Evolutionary conservation across 495 filamentous ascomycete genomes (phyloP).

Genomic region (Penicillium simplicissimum): DNA sequence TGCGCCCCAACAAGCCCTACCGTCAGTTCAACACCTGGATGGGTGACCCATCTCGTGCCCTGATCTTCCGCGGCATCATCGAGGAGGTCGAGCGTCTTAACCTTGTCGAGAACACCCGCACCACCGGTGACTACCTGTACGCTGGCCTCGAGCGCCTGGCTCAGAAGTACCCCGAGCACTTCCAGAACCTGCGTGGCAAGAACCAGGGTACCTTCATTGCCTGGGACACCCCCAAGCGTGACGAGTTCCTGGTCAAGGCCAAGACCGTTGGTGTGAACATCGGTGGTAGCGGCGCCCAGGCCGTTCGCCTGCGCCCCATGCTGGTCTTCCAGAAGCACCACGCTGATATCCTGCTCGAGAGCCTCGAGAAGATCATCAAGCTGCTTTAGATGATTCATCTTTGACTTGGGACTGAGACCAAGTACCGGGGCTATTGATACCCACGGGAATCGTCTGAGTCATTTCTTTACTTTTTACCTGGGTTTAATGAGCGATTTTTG

Average conservation of each 20-base stretch:
- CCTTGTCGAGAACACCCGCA: slow-evolving; percentile 78
- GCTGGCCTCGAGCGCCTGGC: slow-evolving; percentile 67
- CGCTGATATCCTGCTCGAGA: slow-evolving; percentile 67
- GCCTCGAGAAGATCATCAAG: slow-evolving; percentile 74
- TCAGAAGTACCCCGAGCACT: slow-evolving; percentile 74
- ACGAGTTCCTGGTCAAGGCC: slow-evolving; percentile 74
- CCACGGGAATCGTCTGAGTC: slow-evolving; percentile 8
- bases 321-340: slow-evolving; percentile 94
- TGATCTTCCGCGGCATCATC: slow-evolving; percentile 92
- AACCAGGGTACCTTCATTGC: slow-evolving; percentile 96
- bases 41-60: slow-evolving; percentile 89
- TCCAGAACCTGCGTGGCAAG: slow-evolving; percentile 89
- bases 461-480: slow-evolving; percentile 18
- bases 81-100: slow-evolving; percentile 80
- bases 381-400: slow-evolving; percentile 41
- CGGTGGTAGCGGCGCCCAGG: slow-evolving; percentile 78
- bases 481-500: slow-evolving; percentile 30
- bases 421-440: slow-evolving; percentile 6
- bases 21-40: slow-evolving; percentile 99
- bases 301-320: slow-evolving; percentile 91
- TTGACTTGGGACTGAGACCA: not conserved
- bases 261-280: slow-evolving; percentile 88
- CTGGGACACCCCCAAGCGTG: slow-evolving; percentile 84
- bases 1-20: slow-evolving; percentile 98
- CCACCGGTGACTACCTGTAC: slow-evolving; percentile 83